Evolutionary conservation across 2,329 filamentous ascomycete genomes (phyloP), one percentile per base, ranked within the genome.

Genomic region (Boeremia exigua): DNA sequence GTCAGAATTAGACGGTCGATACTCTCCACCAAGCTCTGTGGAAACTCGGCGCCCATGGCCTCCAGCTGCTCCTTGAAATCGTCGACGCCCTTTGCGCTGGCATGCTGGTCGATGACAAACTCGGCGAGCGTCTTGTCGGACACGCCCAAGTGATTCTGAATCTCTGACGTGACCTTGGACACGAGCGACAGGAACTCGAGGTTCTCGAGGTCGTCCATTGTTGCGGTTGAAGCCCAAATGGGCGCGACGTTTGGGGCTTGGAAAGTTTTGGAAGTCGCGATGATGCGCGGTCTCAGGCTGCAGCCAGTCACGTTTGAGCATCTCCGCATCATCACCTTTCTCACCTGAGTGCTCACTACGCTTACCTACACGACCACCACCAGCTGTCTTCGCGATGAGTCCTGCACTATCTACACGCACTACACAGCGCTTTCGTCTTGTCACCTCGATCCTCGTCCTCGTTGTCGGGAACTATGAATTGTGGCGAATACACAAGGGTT

Each of bases 71-170:
- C 80, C 78, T 90, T 90, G 80, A 98, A 99, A 27, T 90, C 87
- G 48, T 83, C 77, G 53, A 91, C 81, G 27, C 84, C 84, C 47
- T 81, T 83, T 79, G 87, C 90, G 83, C 93, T 86, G 73, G 89
- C 78, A 68, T 96, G 91, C 73, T 96, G 90, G 59, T 90, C 90
- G 71, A 99, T 96, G 69, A 99, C 87, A 73, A 96, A 99, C 77
- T 99, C 95, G 66, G 95, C 93, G 25, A 99, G 86, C 5, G 92
- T 96, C 78, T 96, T 97, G 78, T 99, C 93, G 73, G 86, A 90
- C 67, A 97, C 87, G 52, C 93, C 92, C 56, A 98, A 79, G 78
- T 99, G 91, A 72, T 99, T 99, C 69, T 96, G 89, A 48, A 99
- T 83, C 77, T 99, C 95, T 15, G 90, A 94, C 12, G 92, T 92